phyloP scores from a whole-genome alignment of 257 asterid species.

The Verbena officinalis region DNA sequence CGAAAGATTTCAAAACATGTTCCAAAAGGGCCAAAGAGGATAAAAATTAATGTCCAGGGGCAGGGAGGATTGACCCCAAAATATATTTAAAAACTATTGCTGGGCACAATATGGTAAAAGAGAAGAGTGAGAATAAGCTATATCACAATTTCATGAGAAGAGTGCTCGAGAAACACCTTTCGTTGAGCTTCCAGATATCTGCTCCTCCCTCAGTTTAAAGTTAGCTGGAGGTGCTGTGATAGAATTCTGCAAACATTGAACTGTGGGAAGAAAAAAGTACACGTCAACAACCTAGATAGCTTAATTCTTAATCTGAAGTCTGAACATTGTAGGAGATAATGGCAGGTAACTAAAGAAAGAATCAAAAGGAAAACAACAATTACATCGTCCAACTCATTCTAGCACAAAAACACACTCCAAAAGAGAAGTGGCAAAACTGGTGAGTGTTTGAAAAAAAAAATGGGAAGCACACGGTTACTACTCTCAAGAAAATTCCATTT shows the following conservation, averaged over 20 bases:
- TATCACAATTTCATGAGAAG: background rate
- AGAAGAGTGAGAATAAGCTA: background rate
- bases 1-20: background rate
- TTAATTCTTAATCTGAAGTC: conserved; percentile 6
- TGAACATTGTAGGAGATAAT: background rate
- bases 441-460: conserved; percentile 9
- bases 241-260: conserved; percentile 65
- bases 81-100: background rate
- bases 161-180: conserved; percentile 51
- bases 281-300: conserved; percentile 21
- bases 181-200: conserved; percentile 75
- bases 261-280: conserved; percentile 36
- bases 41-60: background rate
- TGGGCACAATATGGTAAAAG: background rate
- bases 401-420: conserved; percentile 12
- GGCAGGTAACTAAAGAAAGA: conserved; percentile 16
- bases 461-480: too few relatives aligned
- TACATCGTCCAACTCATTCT: background rate
- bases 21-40: background rate
- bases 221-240: conserved; percentile 71
- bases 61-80: background rate
- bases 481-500: too few relatives aligned
- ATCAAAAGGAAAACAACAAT: conserved; percentile 4
- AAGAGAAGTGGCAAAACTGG: background rate
- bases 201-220: conserved; percentile 79